Conservation (phyloP, 2,329 filamentous ascomycete genomes). For the Aureobasidium namibiae region DNA sequence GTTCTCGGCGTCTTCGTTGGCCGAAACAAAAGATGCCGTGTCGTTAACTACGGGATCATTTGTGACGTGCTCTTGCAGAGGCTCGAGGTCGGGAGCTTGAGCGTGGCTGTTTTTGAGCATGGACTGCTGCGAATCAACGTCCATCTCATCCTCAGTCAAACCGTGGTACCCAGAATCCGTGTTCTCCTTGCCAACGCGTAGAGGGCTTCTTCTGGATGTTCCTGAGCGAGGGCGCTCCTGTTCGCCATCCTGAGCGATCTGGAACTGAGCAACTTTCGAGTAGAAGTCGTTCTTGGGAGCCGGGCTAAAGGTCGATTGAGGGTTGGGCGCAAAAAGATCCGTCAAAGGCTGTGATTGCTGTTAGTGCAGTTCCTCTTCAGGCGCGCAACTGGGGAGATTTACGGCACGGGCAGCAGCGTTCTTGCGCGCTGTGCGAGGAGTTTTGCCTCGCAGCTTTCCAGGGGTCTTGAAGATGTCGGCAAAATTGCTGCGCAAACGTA, state of each 20-base stretch:
- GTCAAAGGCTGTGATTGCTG: constrained; percentile 37
- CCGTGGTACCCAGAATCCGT: constrained; percentile 66
- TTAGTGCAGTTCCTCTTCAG: constrained; percentile 40
- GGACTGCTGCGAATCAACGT: constrained; percentile 22
- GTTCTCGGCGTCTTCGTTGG: constrained; percentile 34
- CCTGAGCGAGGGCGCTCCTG: constrained; percentile 16
- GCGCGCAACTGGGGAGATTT: constrained; percentile 37
- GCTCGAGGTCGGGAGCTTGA: neutral
- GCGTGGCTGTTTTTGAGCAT: constrained; percentile 10
- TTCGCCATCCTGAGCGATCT: constrained; percentile 49
- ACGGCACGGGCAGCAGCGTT: constrained; percentile 59
- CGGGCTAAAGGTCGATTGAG: constrained; percentile 22
- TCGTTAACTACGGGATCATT: constrained; percentile 9
- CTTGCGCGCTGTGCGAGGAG: constrained; percentile 63
- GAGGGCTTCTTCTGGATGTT: constrained; percentile 25
- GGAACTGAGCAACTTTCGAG: constrained; percentile 50
- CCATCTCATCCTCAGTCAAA: constrained; percentile 49
- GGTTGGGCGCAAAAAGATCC: constrained; percentile 40
- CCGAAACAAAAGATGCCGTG: constrained; percentile 40
- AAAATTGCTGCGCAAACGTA: constrained; percentile 59
- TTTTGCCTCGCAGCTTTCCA: constrained; percentile 74
- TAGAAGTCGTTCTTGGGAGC: constrained; percentile 41
- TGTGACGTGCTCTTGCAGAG: constrained; percentile 9
- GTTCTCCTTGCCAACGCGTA: constrained; percentile 27
- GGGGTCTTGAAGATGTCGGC: constrained; percentile 94